Evolutionary conservation across 2,329 filamentous ascomycete species (phyloP).

Genomic region (Colletotrichum neosansevieriae): DNA sequence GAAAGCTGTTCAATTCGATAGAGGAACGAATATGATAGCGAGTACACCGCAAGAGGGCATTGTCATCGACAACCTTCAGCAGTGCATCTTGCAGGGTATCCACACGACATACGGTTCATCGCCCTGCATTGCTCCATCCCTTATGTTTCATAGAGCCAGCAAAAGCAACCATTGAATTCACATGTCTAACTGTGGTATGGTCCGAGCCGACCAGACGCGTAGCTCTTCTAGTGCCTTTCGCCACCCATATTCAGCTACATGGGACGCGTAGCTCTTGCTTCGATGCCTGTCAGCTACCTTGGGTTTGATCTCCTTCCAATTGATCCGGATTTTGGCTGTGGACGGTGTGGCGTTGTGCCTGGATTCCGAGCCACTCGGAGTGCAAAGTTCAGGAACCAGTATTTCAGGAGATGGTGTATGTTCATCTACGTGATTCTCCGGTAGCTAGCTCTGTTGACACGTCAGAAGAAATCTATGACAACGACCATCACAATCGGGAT

Average conservation of each 20-base stretch:
- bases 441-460: no score
- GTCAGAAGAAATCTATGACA: no score
- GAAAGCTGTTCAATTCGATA: no score
- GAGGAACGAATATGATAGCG: neutral
- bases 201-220: conserved; percentile 6
- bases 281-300: conserved; percentile 9
- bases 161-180: conserved; percentile 18
- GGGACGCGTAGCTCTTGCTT: neutral
- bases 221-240: no score
- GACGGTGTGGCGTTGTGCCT: no score
- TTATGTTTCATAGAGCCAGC: neutral
- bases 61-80: conserved; percentile 8
- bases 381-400: no score
- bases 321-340: no score
- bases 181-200: conserved; percentile 20
- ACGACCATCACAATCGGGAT: no score
- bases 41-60: neutral
- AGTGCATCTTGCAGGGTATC: conserved; percentile 14
- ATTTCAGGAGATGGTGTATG: no score
- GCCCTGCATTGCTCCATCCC: conserved; percentile 5
- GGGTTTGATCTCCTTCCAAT: neutral
- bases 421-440: no score
- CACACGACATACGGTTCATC: conserved; percentile 21
- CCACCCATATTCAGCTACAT: no score
- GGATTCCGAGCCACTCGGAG: no score